Evolutionary conservation across 805 yeast genomes (phyloP).

Genomic region (Blastobotrys americana): DNA sequence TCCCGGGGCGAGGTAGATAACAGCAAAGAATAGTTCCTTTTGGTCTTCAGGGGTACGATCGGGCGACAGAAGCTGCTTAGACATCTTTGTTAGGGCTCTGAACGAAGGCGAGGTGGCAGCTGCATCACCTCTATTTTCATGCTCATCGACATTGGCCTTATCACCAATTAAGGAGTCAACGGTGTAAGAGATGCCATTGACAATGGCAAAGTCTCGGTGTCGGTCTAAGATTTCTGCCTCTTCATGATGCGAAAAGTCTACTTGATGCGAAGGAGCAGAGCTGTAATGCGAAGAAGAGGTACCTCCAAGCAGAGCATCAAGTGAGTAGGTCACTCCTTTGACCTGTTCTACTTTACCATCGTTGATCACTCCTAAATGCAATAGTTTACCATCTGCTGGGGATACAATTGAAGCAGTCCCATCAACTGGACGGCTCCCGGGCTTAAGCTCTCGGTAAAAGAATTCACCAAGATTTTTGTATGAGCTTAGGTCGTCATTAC

Average conservation of each 20-base stretch:
- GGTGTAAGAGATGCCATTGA: slow-evolving; percentile 67
- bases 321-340: slow-evolving; percentile 88
- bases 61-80: slow-evolving; percentile 20
- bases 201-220: slow-evolving; percentile 68
- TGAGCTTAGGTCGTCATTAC: slow-evolving; percentile 65
- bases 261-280: slow-evolving; percentile 26
- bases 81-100: slow-evolving; percentile 9
- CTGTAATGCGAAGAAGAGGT: slow-evolving; percentile 6
- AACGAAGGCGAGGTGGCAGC: slow-evolving; percentile 11
- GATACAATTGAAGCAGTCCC: slow-evolving; percentile 61
- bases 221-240: slow-evolving; percentile 37
- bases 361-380: slow-evolving; percentile 80
- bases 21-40: slow-evolving; percentile 73
- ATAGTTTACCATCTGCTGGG: slow-evolving; percentile 89
- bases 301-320: slow-evolving; percentile 77
- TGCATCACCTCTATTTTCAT: slow-evolving; percentile 25
- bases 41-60: slow-evolving; percentile 30
- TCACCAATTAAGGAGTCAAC: slow-evolving; percentile 63
- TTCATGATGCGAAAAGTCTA: slow-evolving; percentile 30
- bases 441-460: slow-evolving; percentile 73
- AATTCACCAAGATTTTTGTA: slow-evolving; percentile 83
- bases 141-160: slow-evolving; percentile 38
- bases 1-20: slow-evolving; percentile 94
- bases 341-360: slow-evolving; percentile 80
- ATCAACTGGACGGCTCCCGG: slow-evolving; percentile 72